A percentile compares a stretch with the other conserved stretches of the same genome.
phyloP scores from a whole-genome alignment of 257 asterid species.

The Ophiorrhiza pumila region DNA sequence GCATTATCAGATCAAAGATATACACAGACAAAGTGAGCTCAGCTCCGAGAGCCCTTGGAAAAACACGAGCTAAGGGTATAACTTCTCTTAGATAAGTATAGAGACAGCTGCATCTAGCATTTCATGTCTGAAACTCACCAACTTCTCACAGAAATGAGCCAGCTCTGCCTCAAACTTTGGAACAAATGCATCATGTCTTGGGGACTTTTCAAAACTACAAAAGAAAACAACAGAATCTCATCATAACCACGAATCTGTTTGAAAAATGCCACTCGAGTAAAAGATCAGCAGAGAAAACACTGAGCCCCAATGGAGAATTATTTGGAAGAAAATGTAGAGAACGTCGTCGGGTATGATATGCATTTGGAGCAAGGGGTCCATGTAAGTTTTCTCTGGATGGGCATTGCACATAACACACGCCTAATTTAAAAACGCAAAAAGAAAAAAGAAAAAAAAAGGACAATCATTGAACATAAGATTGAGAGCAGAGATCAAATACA shows the following conservation, averaged over 20 bases:
- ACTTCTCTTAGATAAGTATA: neutral
- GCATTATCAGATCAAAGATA: neutral
- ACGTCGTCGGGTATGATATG: neutral
- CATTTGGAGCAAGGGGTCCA: neutral
- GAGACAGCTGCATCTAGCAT: neutral
- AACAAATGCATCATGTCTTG: constrained; percentile 74
- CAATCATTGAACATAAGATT: neutral
- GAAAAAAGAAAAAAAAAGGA: neutral
- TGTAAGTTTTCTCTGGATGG: neutral
- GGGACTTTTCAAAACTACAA: constrained; percentile 84
- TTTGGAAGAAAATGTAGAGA: neutral
- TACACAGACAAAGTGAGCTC: neutral
- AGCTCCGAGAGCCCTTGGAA: neutral
- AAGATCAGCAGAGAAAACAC: neutral
- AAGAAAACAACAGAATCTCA: constrained; percentile 19
- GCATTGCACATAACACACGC: neutral
- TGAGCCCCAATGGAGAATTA: neutral
- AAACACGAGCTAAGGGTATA: neutral
- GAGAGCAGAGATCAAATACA: neutral
- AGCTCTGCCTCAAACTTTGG: constrained; percentile 95
- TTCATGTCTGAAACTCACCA: constrained; percentile 51
- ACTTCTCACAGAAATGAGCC: constrained; percentile 86
- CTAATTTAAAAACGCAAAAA: neutral
- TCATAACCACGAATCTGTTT: constrained; percentile 10
- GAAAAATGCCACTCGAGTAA: neutral